These are phyloP conservation scores for Aspergillus sp. DNA, from an alignment of 2,329 filamentous ascomycete species.

Conservation along the genomic window DNA sequence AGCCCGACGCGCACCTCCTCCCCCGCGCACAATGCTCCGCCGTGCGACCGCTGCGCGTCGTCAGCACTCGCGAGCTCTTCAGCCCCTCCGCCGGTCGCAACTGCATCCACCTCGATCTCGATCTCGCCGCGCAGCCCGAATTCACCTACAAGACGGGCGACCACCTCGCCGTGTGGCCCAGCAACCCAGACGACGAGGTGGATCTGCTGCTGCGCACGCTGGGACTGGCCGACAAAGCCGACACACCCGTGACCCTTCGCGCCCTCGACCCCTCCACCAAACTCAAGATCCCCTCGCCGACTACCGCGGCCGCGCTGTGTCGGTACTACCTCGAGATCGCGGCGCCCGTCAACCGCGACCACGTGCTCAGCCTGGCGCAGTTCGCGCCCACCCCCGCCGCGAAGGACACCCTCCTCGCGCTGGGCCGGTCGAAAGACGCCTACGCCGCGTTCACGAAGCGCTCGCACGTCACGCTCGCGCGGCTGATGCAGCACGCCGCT, in stretches of 20 bases:
- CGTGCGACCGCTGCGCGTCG: constrained; percentile 83
- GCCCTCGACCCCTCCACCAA: constrained; percentile 64
- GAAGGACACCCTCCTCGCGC: constrained; percentile 76
- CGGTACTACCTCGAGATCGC: constrained; percentile 93
- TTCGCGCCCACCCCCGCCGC: constrained; percentile 76
- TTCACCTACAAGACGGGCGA: constrained; percentile 90
- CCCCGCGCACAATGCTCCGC: constrained; percentile 64
- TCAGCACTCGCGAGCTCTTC: constrained; percentile 77
- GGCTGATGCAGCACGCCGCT: constrained; percentile 54
- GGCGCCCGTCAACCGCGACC: constrained; percentile 87
- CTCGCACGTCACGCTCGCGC: constrained; percentile 65
- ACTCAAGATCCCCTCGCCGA: constrained; percentile 85
- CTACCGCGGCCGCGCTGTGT: constrained; percentile 79
- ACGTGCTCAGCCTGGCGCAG: constrained; percentile 73
- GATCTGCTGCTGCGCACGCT: constrained; percentile 74
- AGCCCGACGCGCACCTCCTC: constrained; percentile 79
- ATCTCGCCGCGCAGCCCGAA: constrained; percentile 72
- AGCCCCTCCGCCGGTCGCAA: constrained; percentile 69
- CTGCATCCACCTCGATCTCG: constrained; percentile 86
- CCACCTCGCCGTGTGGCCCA: constrained; percentile 89
- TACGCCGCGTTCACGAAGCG: constrained; percentile 74
- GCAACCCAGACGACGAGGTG: constrained; percentile 81
- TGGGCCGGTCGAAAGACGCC: constrained; percentile 81
- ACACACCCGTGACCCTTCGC: constrained; percentile 54
- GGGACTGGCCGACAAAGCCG: constrained; percentile 50